phyloP scores from a whole-genome alignment of 2,329 filamentous ascomycete genomes.

The Exophiala oligosperma region DNA sequence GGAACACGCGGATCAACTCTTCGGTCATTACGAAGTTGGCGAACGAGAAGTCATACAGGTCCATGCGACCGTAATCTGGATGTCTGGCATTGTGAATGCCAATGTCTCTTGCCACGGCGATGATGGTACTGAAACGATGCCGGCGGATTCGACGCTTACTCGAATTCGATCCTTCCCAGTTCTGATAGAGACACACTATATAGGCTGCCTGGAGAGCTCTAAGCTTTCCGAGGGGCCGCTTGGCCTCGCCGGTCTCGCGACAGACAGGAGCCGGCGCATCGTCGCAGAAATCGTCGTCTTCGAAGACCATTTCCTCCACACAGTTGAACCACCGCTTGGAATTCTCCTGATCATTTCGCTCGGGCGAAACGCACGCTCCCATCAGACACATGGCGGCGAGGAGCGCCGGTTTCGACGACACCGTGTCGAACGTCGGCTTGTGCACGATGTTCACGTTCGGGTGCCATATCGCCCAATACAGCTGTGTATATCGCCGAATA shows the following conservation, averaged over 20 bases:
- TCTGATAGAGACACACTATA: conserved; percentile 41
- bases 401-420: conserved; percentile 32
- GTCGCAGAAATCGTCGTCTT: conserved; percentile 22
- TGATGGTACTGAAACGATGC: conserved; percentile 31
- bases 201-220: conserved; percentile 38
- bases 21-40: conserved; percentile 25
- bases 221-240: conserved; percentile 14
- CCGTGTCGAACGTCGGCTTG: conserved; percentile 37
- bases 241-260: conserved; percentile 32
- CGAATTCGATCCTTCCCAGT: conserved; percentile 40
- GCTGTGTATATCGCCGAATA: conserved; percentile 32
- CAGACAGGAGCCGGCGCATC: too few relatives aligned
- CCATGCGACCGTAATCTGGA: too few relatives aligned
- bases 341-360: conserved; percentile 33
- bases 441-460: conserved; percentile 40
- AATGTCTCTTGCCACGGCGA: neutral
- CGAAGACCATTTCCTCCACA: conserved; percentile 41
- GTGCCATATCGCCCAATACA: conserved; percentile 42
- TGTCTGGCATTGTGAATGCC: too few relatives aligned
- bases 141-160: conserved; percentile 39
- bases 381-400: conserved; percentile 40
- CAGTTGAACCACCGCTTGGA: conserved; percentile 39
- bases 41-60: too few relatives aligned
- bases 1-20: conserved; percentile 14
- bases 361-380: conserved; percentile 37